Percentiles rank a stretch among this genome's conserved stretches.
phyloP scores from a whole-genome alignment of 31 red algal species.

The Bonnemaisonia californica region DNA sequence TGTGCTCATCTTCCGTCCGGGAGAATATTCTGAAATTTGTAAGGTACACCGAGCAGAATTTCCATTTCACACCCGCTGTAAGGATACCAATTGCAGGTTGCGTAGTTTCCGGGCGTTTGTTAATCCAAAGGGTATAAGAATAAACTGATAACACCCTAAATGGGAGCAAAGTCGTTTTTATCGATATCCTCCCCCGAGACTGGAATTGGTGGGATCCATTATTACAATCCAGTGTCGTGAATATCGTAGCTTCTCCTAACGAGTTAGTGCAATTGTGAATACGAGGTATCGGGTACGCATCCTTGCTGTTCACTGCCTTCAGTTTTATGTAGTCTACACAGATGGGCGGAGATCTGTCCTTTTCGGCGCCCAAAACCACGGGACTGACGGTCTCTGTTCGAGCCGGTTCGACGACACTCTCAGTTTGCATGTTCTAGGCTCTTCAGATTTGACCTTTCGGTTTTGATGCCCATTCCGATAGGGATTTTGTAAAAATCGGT shows the following conservation, averaged over 20 bases:
- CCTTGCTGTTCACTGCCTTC: slow-evolving; percentile 3
- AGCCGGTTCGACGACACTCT: slow-evolving; percentile 6
- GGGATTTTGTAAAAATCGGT: background rate
- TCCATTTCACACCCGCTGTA: background rate
- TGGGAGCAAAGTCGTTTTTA: slow-evolving; percentile 18
- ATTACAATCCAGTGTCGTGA: slow-evolving; percentile 13
- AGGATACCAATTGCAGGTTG: slow-evolving; percentile 6
- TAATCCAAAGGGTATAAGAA: slow-evolving; percentile 5
- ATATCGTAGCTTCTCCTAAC: background rate
- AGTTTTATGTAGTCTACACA: slow-evolving; percentile 24
- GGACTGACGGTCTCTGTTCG: slow-evolving; percentile 19
- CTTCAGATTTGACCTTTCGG: background rate
- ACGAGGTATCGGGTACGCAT: slow-evolving; percentile 24
- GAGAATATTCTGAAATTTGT: slow-evolving; percentile 36
- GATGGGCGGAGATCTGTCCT: background rate
- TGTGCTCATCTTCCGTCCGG: slow-evolving; percentile 6
- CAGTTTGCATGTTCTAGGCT: background rate
- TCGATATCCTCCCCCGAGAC: background rate
- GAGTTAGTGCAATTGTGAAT: slow-evolving; percentile 27
- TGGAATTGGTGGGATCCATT: slow-evolving; percentile 7
- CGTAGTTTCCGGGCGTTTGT: slow-evolving; percentile 19
- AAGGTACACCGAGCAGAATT: slow-evolving; percentile 26
- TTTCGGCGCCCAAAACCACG: slow-evolving; percentile 15
- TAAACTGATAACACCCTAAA: slow-evolving; percentile 1
- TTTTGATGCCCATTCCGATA: background rate